A percentile compares a stretch with the other conserved stretches of the same genome.
Conservation (phyloP, 2,329 filamentous ascomycete genomes). For the Penicillium hesseltinei region DNA sequence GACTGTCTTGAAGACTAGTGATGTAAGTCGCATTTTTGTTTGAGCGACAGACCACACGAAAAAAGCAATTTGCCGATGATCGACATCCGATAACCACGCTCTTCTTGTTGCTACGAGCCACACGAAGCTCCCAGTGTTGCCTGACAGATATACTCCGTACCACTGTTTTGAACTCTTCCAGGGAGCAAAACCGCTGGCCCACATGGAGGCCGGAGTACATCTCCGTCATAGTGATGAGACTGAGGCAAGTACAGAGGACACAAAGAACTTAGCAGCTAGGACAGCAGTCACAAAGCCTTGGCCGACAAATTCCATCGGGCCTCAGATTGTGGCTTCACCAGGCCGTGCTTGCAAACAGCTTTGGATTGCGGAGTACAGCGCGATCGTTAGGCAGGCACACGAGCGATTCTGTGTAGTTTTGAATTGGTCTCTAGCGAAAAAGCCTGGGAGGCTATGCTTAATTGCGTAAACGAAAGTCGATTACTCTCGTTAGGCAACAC, state of each 20-base stretch:
- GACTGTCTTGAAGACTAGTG: slow-evolving; percentile 40
- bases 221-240: slow-evolving; percentile 33
- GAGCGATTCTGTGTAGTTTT: neutral
- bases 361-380: slow-evolving; percentile 12
- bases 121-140: slow-evolving; percentile 43
- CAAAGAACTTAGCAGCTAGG: slow-evolving; percentile 16
- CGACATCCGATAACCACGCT: slow-evolving; percentile 43
- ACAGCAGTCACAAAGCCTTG: slow-evolving; percentile 15
- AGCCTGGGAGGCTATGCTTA: neutral
- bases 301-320: slow-evolving; percentile 29
- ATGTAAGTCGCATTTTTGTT: slow-evolving; percentile 44
- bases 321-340: slow-evolving; percentile 8
- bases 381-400: slow-evolving; percentile 16
- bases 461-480: neutral
- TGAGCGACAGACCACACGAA: slow-evolving; percentile 42
- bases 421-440: neutral
- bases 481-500: neutral
- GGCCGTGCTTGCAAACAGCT: slow-evolving; percentile 6
- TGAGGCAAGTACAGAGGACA: slow-evolving; percentile 13
- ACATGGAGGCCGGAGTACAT: slow-evolving; percentile 42
- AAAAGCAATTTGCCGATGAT: slow-evolving; percentile 39
- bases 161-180: slow-evolving; percentile 41
- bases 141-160: slow-evolving; percentile 43
- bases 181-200: slow-evolving; percentile 39
- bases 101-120: slow-evolving; percentile 42